phyloP scores from a whole-genome alignment of 108 stramenopile genomes.

The Pseudonitzschia pungens region DNA sequence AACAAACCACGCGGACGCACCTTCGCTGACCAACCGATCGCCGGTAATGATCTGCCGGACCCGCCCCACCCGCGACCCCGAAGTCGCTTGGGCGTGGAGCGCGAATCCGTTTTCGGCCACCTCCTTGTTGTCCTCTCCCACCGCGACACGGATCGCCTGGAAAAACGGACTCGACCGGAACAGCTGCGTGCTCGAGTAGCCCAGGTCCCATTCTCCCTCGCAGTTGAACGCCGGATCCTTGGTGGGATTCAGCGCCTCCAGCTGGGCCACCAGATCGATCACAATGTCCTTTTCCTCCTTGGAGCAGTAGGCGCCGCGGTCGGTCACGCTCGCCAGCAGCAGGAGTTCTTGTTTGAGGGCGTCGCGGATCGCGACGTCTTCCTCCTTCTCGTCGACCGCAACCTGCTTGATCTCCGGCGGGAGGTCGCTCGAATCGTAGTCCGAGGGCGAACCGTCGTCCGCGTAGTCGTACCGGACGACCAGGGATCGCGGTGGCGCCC shows the following conservation, averaged over 20 bases:
- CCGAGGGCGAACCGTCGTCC: conserved; percentile 38
- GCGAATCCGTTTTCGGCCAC: conserved; percentile 72
- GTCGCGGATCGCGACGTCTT: conserved; percentile 73
- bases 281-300: conserved; percentile 69
- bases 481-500: background rate
- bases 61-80: conserved; percentile 65
- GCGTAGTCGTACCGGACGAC: conserved; percentile 22
- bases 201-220: conserved; percentile 83
- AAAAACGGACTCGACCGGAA: conserved; percentile 86
- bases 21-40: conserved; percentile 42
- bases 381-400: conserved; percentile 66
- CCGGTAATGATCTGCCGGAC: conserved; percentile 70
- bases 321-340: conserved; percentile 70
- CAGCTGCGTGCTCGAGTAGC: conserved; percentile 73
- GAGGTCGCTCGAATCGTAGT: conserved; percentile 42
- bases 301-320: conserved; percentile 68
- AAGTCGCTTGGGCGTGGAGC: conserved; percentile 75
- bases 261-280: conserved; percentile 76
- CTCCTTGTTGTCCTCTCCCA: conserved; percentile 62
- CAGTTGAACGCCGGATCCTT: conserved; percentile 66
- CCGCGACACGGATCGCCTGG: conserved; percentile 55
- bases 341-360: conserved; percentile 80
- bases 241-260: conserved; percentile 83
- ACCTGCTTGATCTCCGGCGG: conserved; percentile 40
- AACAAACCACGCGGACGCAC: background rate